Conservation (phyloP, 2,329 filamentous ascomycete genomes). For the Curvularia sp. region DNA sequence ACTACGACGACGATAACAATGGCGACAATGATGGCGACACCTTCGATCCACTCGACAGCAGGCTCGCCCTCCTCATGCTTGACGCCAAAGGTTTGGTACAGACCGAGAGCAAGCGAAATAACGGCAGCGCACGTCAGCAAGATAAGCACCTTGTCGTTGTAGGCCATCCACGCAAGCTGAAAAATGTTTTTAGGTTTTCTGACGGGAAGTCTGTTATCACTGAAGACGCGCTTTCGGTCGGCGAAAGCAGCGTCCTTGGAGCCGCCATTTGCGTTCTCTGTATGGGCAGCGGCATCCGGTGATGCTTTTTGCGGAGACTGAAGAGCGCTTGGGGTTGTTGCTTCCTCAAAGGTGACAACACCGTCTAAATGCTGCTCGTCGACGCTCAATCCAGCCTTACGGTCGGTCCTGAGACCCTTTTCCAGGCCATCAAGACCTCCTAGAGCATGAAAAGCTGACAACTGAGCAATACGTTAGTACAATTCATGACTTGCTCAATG, state of each 20-base stretch:
- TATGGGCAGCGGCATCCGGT: conserved; percentile 18
- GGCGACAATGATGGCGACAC: conserved; percentile 78
- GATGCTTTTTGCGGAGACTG: conserved; percentile 30
- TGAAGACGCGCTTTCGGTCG: conserved; percentile 74
- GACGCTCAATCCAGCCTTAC: conserved; percentile 69
- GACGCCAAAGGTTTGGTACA: conserved; percentile 73
- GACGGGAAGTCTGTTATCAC: conserved; percentile 72
- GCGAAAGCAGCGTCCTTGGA: conserved; percentile 51
- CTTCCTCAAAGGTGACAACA: conserved; percentile 73
- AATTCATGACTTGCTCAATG: background rate
- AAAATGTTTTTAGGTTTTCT: conserved; percentile 73
- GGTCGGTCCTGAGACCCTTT: conserved; percentile 73
- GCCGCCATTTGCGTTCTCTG: conserved; percentile 33
- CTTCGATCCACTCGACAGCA: conserved; percentile 80
- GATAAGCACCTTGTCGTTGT: conserved; percentile 77
- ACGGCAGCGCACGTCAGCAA: conserved; percentile 64
- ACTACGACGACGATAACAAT: conserved; percentile 78
- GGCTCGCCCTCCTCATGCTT: conserved; percentile 59
- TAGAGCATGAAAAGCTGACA: conserved; percentile 71
- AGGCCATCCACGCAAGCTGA: conserved; percentile 78
- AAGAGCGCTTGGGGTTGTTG: conserved; percentile 42
- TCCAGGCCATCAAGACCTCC: conserved; percentile 76
- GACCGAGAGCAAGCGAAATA: conserved; percentile 76
- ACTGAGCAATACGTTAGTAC: conserved; percentile 1
- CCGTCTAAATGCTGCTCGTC: conserved; percentile 72